Evolutionary conservation across 331 rosid species (phyloP).

Genomic region (Phaseolus coccineus): DNA sequence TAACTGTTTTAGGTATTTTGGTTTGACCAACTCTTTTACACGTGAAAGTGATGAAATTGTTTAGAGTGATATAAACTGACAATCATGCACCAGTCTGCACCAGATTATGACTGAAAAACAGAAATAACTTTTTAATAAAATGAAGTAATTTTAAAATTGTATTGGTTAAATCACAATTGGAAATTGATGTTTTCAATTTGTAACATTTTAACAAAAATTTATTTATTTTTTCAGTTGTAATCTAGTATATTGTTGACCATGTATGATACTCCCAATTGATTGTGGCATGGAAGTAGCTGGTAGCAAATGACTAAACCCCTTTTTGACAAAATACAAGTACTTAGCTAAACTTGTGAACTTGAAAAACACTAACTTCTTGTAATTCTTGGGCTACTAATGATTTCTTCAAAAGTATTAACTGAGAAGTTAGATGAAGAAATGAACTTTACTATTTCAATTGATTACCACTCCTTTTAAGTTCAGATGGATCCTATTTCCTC

Average conservation of each 20-base stretch:
- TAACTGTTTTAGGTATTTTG: conserved; percentile 27
- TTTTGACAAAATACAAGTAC: conserved; percentile 11
- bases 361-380: not conserved
- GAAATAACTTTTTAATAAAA: too few relatives aligned
- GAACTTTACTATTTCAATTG: not conserved
- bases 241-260: too few relatives aligned
- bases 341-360: conserved; percentile 12
- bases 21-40: conserved; percentile 43
- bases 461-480: not conserved
- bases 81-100: too few relatives aligned
- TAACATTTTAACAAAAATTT: too few relatives aligned
- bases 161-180: too few relatives aligned
- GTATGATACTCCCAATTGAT: too few relatives aligned
- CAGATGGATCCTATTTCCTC: not conserved
- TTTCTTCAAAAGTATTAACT: not conserved
- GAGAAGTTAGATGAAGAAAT: not conserved
- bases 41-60: conserved; percentile 37
- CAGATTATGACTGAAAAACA: too few relatives aligned
- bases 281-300: conserved; percentile 5
- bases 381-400: conserved; percentile 22
- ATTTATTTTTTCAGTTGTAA: too few relatives aligned
- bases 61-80: too few relatives aligned
- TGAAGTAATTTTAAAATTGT: too few relatives aligned
- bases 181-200: too few relatives aligned
- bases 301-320: not conserved